Percentiles rank a stretch among this genome's conserved stretches.
phyloP scores from a whole-genome alignment of 2,329 filamentous ascomycete species.

The Alternaria arborescens region DNA sequence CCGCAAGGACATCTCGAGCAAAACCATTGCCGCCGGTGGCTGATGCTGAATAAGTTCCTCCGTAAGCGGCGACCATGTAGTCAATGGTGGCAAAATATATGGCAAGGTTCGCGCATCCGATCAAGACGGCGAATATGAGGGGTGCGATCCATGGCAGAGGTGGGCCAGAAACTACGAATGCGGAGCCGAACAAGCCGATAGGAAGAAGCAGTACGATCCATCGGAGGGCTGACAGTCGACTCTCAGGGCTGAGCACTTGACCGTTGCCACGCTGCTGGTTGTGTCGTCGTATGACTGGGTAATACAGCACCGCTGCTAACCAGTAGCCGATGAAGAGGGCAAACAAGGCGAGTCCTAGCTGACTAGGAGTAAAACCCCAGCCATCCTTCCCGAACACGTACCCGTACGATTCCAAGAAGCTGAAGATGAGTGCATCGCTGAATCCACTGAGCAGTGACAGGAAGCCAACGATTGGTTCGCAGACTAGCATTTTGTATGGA shows the following conservation, averaged over 20 bases:
- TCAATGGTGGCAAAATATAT: slow-evolving; percentile 82
- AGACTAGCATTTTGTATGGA: slow-evolving; percentile 76
- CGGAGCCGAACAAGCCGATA: slow-evolving; percentile 75
- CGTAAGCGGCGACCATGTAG: slow-evolving; percentile 79
- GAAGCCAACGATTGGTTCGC: slow-evolving; percentile 75
- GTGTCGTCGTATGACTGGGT: slow-evolving; percentile 60
- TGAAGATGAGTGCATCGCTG: slow-evolving; percentile 79
- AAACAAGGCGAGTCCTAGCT: slow-evolving; percentile 66
- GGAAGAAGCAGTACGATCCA: slow-evolving; percentile 68
- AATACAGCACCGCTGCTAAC: slow-evolving; percentile 67
- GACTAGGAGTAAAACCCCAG: slow-evolving; percentile 68
- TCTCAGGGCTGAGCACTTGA: slow-evolving; percentile 65
- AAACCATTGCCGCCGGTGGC: slow-evolving; percentile 81
- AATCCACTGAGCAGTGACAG: slow-evolving; percentile 77
- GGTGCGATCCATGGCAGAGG: slow-evolving; percentile 68
- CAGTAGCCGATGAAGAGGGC: slow-evolving; percentile 71
- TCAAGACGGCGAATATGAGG: slow-evolving; percentile 59
- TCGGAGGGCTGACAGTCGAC: slow-evolving; percentile 70
- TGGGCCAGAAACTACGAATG: slow-evolving; percentile 66
- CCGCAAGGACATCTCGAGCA: slow-evolving; percentile 76
- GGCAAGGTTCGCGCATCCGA: slow-evolving; percentile 74
- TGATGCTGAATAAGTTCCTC: slow-evolving; percentile 72
- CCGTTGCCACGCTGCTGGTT: slow-evolving; percentile 58
- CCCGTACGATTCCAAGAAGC: slow-evolving; percentile 75
- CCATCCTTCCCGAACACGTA: slow-evolving; percentile 68